Conservation (phyloP, 2,329 filamentous ascomycete genomes). For the Fusarium xyrophilum region DNA sequence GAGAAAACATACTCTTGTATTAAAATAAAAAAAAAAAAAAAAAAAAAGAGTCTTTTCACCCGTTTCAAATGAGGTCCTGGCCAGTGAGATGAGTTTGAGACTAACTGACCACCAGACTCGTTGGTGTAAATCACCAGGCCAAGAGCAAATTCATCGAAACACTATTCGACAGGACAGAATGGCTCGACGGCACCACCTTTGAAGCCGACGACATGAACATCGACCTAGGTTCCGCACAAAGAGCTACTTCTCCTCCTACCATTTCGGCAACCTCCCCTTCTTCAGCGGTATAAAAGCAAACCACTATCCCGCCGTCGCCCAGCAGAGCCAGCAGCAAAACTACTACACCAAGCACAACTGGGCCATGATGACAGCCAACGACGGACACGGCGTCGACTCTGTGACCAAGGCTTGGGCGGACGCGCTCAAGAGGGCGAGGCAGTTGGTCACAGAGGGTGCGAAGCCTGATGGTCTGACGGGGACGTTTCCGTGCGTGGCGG, state of each 20-base stretch:
- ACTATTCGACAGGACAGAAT: constrained; percentile 8
- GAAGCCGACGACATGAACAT: background rate
- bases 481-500: constrained; percentile 12
- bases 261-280: constrained; percentile 26
- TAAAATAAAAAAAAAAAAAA: no score
- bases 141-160: constrained; percentile 17
- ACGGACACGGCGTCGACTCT: constrained; percentile 7
- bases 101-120: background rate
- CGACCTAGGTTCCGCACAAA: constrained; percentile 1
- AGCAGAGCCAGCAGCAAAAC: constrained; percentile 6
- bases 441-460: constrained; percentile 1
- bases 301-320: constrained; percentile 16
- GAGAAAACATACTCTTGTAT: no score
- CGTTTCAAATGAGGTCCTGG: no score
- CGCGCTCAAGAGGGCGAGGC: constrained; percentile 11
- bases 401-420: constrained; percentile 22
- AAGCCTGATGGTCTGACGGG: constrained; percentile 11
- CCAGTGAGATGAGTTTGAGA: background rate
- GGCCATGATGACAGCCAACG: constrained; percentile 26
- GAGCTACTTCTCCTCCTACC: constrained; percentile 7
- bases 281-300: constrained; percentile 27
- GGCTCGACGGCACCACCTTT: constrained; percentile 1
- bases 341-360: constrained; percentile 21
- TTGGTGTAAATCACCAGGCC: background rate
- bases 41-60: no score